phyloP scores from a whole-genome alignment of 106 monocot species.

The Gastrodia elata region DNA sequence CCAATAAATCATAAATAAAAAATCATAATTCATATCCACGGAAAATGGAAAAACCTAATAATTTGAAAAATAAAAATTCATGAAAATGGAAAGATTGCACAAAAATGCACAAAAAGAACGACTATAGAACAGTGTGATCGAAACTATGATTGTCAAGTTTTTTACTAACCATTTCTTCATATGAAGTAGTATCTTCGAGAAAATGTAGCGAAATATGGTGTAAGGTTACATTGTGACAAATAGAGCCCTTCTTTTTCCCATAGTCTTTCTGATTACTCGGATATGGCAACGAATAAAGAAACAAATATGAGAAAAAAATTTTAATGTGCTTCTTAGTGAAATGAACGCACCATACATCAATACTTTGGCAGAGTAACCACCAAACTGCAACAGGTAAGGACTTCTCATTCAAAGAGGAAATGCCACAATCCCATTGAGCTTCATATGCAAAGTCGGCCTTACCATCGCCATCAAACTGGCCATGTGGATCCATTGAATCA shows the following conservation, averaged over 20 bases:
- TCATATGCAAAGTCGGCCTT: background rate
- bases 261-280: conserved; percentile 9
- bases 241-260: background rate
- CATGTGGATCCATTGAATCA: conserved; percentile 5
- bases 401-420: conserved; percentile 52
- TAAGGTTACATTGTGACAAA: conserved; percentile 19
- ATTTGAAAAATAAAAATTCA: too few species aligned
- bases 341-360: conserved; percentile 74
- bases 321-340: conserved; percentile 40
- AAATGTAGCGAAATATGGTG: conserved; percentile 46
- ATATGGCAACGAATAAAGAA: conserved; percentile 24
- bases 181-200: conserved; percentile 38
- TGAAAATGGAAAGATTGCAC: background rate
- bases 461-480: conserved; percentile 6
- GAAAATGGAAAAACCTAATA: background rate
- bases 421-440: conserved; percentile 40
- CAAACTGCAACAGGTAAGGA: conserved; percentile 57
- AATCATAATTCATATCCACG: background rate
- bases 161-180: conserved; percentile 62
- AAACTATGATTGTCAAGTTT: background rate
- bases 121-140: background rate
- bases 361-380: conserved; percentile 62
- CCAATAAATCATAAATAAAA: background rate
- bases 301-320: conserved; percentile 48
- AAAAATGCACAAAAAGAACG: background rate